These are phyloP conservation scores for Alternaria sp. DNA, from an alignment of 2,329 filamentous ascomycete genomes.

Conservation along the genomic window DNA sequence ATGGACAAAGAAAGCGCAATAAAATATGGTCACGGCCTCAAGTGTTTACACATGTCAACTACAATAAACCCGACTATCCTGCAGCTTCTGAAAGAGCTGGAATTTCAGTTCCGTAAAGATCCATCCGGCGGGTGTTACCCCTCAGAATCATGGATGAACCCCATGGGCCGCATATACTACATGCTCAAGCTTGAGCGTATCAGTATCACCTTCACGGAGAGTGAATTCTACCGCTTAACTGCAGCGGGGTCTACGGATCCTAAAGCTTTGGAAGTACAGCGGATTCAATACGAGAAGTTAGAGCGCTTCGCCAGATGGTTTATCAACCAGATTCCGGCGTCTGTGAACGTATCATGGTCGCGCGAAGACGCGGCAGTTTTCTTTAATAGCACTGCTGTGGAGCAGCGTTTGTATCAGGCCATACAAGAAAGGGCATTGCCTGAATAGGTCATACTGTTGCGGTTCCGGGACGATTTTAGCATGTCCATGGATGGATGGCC, in stretches of 20 bases:
- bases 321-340: slow-evolving; percentile 3
- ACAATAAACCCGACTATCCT: neutral
- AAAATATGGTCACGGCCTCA: neutral
- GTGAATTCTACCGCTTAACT: neutral
- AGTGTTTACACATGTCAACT: neutral
- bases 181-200: neutral
- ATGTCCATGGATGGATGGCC: neutral
- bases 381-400: neutral
- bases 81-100: neutral
- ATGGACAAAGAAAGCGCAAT: neutral
- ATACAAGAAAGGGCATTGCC: slow-evolving; percentile 4
- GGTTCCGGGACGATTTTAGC: neutral
- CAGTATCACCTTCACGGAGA: neutral
- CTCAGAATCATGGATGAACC: neutral
- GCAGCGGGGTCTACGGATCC: neutral
- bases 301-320: neutral
- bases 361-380: neutral
- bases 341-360: slow-evolving; percentile 2
- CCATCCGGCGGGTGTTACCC: neutral
- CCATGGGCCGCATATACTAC: neutral
- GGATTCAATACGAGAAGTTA: neutral
- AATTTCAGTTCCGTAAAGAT: neutral
- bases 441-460: neutral
- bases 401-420: slow-evolving; percentile 5
- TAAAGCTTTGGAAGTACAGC: neutral